phyloP scores from a whole-genome alignment of 2,329 filamentous ascomycete species.

The Penicillium sp. region DNA sequence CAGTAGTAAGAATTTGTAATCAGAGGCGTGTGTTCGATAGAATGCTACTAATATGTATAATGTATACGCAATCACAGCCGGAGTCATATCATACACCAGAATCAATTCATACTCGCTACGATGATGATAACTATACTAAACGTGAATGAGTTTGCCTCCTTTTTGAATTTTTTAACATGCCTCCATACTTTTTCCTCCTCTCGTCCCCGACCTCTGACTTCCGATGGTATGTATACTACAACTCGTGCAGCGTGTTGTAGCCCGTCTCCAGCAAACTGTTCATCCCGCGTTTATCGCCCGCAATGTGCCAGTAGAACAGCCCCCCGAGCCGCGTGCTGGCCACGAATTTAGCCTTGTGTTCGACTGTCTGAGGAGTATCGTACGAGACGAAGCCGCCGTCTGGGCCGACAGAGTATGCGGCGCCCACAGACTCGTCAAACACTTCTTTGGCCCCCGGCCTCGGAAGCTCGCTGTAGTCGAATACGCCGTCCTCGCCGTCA shows the following conservation, averaged over 20 bases:
- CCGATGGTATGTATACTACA: slow-evolving; percentile 18
- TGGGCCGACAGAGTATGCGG: slow-evolving; percentile 64
- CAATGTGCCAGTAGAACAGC: slow-evolving; percentile 79
- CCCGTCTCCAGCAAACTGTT: slow-evolving; percentile 60
- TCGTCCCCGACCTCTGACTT: too few species aligned
- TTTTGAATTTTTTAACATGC: too few species aligned
- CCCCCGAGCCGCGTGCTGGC: slow-evolving; percentile 68
- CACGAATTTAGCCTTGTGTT: slow-evolving; percentile 70
- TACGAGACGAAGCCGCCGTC: slow-evolving; percentile 77
- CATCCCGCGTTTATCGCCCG: slow-evolving; percentile 59
- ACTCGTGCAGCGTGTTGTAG: slow-evolving; percentile 51
- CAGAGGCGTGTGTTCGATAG: too few species aligned
- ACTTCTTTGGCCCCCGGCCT: slow-evolving; percentile 58
- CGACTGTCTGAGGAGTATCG: slow-evolving; percentile 72
- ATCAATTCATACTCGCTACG: too few species aligned
- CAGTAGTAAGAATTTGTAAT: too few species aligned
- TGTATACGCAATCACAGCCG: too few species aligned
- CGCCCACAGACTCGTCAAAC: slow-evolving; percentile 63
- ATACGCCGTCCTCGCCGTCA: slow-evolving; percentile 63
- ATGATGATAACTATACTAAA: too few species aligned
- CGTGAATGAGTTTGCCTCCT: too few species aligned
- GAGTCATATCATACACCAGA: too few species aligned
- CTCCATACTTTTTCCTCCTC: background rate
- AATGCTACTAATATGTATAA: too few species aligned
- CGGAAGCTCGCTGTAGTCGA: slow-evolving; percentile 71